Percentiles rank a stretch among this genome's conserved stretches.
Evolutionary conservation across 768 basidiomycete species (phyloP).

Genomic region (Pisolithus albus): DNA sequence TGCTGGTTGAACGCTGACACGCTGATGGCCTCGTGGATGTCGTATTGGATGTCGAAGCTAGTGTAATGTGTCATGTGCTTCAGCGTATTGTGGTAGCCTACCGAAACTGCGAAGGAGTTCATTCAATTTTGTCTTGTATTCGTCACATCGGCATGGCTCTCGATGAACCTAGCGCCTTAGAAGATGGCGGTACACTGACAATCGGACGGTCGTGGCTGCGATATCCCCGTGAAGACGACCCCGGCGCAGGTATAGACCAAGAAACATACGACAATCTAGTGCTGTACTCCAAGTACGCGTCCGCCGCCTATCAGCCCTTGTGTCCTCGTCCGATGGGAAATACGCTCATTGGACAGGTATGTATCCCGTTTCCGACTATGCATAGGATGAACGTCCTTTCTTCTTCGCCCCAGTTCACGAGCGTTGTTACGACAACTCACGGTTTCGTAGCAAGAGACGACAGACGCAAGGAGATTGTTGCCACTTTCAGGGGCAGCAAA

Average conservation of each 20-base stretch:
- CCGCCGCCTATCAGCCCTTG: slow-evolving; percentile 40
- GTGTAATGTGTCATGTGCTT: too few species aligned
- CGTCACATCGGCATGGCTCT: too few species aligned
- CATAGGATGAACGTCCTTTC: not conserved
- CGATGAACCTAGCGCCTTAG: too few species aligned
- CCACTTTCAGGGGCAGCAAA: slow-evolving; percentile 36
- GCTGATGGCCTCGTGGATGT: too few species aligned
- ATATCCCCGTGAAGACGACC: slow-evolving; percentile 20
- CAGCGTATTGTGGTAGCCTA: too few species aligned
- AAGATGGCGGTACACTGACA: too few species aligned
- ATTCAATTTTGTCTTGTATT: too few species aligned
- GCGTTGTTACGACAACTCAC: slow-evolving; percentile 32
- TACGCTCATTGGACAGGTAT: slow-evolving; percentile 34
- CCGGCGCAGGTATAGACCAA: slow-evolving; percentile 26
- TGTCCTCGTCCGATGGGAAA: slow-evolving; percentile 46
- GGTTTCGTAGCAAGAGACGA: slow-evolving; percentile 43
- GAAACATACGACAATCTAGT: slow-evolving; percentile 37
- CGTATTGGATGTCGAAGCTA: too few species aligned
- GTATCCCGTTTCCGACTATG: slow-evolving; percentile 5
- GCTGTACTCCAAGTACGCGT: slow-evolving; percentile 44
- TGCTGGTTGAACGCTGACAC: too few species aligned
- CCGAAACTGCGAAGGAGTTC: too few species aligned
- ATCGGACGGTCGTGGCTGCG: slow-evolving; percentile 13
- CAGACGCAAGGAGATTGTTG: slow-evolving; percentile 32
- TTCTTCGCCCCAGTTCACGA: slow-evolving; percentile 28